These are phyloP conservation scores for Kazachstania sp. DNA, from an alignment of 1,139 yeast genomes.

Conservation along the genomic window DNA sequence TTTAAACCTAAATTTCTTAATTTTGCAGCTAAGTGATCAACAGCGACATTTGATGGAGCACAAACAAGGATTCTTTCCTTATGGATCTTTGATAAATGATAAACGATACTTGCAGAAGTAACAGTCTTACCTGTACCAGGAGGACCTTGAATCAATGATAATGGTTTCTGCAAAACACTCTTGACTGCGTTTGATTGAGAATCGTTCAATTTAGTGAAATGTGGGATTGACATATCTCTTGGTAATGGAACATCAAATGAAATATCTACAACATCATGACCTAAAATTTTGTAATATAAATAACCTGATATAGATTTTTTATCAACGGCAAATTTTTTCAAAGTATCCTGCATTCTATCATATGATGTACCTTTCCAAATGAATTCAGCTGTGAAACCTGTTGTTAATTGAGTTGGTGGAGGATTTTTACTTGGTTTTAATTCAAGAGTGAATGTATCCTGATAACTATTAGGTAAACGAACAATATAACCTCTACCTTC, in stretches of 20 bases:
- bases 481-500: conserved; percentile 64
- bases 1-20: conserved; percentile 58
- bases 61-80: conserved; percentile 65
- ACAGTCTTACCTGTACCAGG: conserved; percentile 92
- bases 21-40: conserved; percentile 78
- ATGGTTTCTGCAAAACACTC: conserved; percentile 62
- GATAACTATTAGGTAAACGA: conserved; percentile 57
- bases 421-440: conserved; percentile 36
- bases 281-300: conserved; percentile 71
- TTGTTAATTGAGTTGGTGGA: conserved; percentile 45
- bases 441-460: conserved; percentile 70
- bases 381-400: conserved; percentile 76
- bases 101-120: conserved; percentile 81
- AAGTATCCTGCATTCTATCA: conserved; percentile 75
- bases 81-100: conserved; percentile 58
- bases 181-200: conserved; percentile 77
- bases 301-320: conserved; percentile 67
- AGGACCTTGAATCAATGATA: conserved; percentile 92
- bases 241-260: conserved; percentile 58
- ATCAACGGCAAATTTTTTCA: conserved; percentile 62
- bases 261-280: conserved; percentile 65
- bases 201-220: conserved; percentile 59
- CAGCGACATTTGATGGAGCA: conserved; percentile 95
- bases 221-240: conserved; percentile 52
- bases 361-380: conserved; percentile 86